Percentiles rank a stretch among this genome's conserved stretches.
Evolutionary conservation across 495 filamentous ascomycete species (phyloP).

Genomic region (Annulohypoxylon stygium): DNA sequence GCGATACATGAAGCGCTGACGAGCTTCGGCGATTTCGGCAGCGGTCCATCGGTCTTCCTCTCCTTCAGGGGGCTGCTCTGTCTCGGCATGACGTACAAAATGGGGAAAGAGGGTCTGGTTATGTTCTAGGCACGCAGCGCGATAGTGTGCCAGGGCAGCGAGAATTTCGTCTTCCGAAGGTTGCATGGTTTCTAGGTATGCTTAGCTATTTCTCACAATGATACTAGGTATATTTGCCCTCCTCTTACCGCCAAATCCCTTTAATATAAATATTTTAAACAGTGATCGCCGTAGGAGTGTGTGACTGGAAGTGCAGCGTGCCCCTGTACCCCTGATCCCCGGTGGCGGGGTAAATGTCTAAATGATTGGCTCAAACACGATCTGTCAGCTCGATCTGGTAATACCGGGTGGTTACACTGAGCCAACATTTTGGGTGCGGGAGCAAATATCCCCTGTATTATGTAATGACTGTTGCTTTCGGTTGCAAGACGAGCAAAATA

Average conservation of each 20-base stretch:
- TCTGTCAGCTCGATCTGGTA: background rate
- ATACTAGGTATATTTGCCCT: too few relatives aligned
- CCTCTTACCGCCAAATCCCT: background rate
- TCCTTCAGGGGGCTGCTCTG: background rate
- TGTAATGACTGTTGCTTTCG: too few relatives aligned
- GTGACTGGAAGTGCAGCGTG: background rate
- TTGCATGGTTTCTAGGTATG: constrained; percentile 4
- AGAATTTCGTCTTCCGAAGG: constrained; percentile 21
- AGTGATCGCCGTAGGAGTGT: background rate
- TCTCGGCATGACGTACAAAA: constrained; percentile 6
- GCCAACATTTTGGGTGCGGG: too few relatives aligned
- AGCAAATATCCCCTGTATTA: too few relatives aligned
- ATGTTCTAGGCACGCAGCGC: background rate
- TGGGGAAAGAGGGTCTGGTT: constrained; percentile 1
- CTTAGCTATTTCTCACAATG: too few relatives aligned
- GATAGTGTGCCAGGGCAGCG: constrained; percentile 23
- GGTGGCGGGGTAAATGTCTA: background rate
- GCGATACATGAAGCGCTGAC: background rate
- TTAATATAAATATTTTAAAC: background rate
- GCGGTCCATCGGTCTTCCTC: background rate
- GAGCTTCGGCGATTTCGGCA: background rate
- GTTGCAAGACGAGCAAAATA: too few relatives aligned
- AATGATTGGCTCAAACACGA: background rate
- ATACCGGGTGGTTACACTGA: background rate
- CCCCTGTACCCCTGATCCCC: background rate